Evolutionary conservation across 441 rosid species (phyloP), one percentile per base, ranked within the genome.

Genomic region (Gossypium schwendimanii): DNA sequence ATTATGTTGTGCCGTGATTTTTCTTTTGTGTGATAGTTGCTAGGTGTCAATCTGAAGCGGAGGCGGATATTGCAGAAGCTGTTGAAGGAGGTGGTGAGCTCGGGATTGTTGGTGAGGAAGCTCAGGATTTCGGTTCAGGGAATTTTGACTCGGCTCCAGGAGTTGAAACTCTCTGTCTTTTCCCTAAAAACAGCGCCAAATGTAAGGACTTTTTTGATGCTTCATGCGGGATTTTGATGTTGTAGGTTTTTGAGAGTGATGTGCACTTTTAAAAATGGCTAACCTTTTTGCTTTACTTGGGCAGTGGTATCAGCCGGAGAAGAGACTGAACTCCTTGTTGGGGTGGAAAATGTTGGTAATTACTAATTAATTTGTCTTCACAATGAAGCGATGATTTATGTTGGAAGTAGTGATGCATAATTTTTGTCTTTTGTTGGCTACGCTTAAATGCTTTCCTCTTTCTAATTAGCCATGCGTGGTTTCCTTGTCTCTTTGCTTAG

Each of bases 281-380:
- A 24, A 49, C 58, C 6, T 28, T 26, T 70, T 26, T 26, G 4
- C 3, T 31, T 70, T 31, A 2, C 79, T 33, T 44, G 65, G 53
- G 81, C 90, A 96, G 98, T 89, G 84, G 90, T 91, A 61, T 67
- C 83, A 17, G 97, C 98, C 70, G 99, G 99, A 68, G 97, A 90
- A 81, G 94, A 90, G 76, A 78, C 92, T 71, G 97, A 91, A 78
- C 79, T 93, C 28, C 90, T 96, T 45, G 94, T 90, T 80, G 98
- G 91, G 75, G 47, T 95, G 69, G 93, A 86, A 80, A 95, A 95
- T 77, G 94, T 87, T 73, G 99, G 99, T 96, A 89, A 66, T 71
- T 60, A 41, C 54, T 33, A 88, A 66, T 71, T 62, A 39, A 33
- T 57, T 41, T 69, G 4, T 10, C 76, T 71, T 47, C 50, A 9